Evolutionary conservation across 768 basidiomycete genomes (phyloP).

Genomic region (Macrolepiota dolichaula): DNA sequence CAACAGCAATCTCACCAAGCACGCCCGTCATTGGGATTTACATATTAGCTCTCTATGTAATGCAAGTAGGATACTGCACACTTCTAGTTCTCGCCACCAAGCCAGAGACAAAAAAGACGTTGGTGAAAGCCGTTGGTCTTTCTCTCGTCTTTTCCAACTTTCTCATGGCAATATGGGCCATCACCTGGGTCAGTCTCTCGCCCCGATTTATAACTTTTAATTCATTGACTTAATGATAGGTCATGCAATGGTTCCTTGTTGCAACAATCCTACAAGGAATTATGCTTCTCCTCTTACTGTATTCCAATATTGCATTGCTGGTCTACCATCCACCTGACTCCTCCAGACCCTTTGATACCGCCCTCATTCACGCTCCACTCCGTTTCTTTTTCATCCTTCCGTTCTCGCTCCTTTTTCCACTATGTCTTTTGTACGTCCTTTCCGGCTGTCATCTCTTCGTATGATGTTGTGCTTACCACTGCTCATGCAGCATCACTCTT

Average conservation of each 20-base stretch:
- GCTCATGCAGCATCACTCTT: slow-evolving; percentile 56
- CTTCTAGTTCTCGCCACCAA: slow-evolving; percentile 69
- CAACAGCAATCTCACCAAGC: slow-evolving; percentile 71
- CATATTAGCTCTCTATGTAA: slow-evolving; percentile 55
- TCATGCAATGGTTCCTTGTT: slow-evolving; percentile 72
- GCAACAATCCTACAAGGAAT: slow-evolving; percentile 74
- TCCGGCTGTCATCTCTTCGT: neutral
- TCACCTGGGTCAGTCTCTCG: slow-evolving; percentile 59
- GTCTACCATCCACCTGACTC: slow-evolving; percentile 64
- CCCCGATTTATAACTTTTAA: neutral
- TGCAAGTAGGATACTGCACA: slow-evolving; percentile 80
- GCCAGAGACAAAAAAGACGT: slow-evolving; percentile 75
- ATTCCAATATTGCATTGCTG: slow-evolving; percentile 76
- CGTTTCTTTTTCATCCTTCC: slow-evolving; percentile 63
- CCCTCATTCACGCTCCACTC: slow-evolving; percentile 86
- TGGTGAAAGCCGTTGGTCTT: slow-evolving; percentile 78
- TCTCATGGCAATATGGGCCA: slow-evolving; percentile 76
- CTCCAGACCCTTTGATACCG: slow-evolving; percentile 66
- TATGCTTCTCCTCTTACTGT: slow-evolving; percentile 66
- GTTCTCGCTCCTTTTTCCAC: slow-evolving; percentile 53
- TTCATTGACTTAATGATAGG: no score
- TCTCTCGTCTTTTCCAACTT: slow-evolving; percentile 77
- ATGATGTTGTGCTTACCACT: neutral
- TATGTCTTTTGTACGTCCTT: slow-evolving; percentile 52
- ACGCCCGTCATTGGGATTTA: slow-evolving; percentile 56